Base-by-base conservation (phyloP, 148 eudicot species). In the Vaccinium macrocarpon region DNA sequence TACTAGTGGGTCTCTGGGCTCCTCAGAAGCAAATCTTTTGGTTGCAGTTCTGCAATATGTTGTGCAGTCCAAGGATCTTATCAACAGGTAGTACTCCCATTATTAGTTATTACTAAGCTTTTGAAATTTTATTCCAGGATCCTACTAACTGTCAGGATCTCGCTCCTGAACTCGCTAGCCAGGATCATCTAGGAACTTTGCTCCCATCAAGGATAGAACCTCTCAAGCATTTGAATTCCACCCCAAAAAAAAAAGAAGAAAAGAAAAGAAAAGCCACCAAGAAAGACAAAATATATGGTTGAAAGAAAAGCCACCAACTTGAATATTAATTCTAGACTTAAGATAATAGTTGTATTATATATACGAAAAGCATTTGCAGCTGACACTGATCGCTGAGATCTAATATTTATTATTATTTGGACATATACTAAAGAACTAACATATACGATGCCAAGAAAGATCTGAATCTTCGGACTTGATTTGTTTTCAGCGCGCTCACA, bases 11-110 rank as follows among this genome's bases (percentile, higher is more conserved):
- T 87, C 90, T 29, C 50, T 87, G 61, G 83, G 19, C 72, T 91
- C 90, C 81, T 84, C 89, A 82, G 90, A 88, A 79, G 88, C 86
- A 70, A 89, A 73, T 82, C 52, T 92, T 59, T 53, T 97, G 82
- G 92, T 89, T 91, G 84, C 82, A 89, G 82, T 97, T 88, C 74
- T 91, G 83, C 84, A 64, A 78, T 90, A 85, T 87, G 80, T 93
- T 84, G 90, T 84, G 81, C 89, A 76, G 82, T 85, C 90, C 29
- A 86, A 89, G 56, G 89, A 87, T 84, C 90, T 89, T 87, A 78
- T 95, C 29, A 82, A 90, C 78, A 93, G 98, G 99, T 97, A 87
- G 53, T 77, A 46, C 61, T 64, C 72, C 5, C 61, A 61, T 56
- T 78, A 8, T 75, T 32, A 59, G 70, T 56, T 78, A 6, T 75